These are phyloP conservation scores for Solanum ossicruentum DNA, from an alignment of 257 asterid species.

Conservation along the genomic window DNA sequence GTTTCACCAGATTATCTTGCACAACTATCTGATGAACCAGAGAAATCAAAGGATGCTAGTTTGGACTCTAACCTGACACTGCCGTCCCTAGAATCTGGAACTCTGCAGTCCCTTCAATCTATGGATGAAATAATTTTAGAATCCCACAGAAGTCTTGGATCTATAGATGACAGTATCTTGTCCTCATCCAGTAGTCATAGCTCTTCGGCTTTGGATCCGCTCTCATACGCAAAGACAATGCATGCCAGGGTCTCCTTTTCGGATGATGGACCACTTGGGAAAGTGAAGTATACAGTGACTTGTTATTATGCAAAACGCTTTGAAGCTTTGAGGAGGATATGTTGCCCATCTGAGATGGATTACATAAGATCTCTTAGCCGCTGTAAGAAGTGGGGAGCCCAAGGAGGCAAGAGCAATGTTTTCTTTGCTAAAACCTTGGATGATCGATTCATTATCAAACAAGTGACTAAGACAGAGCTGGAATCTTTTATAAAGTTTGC, in stretches of 20 bases:
- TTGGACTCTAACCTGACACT: conserved; percentile 20
- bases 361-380: conserved; percentile 77
- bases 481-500: conserved; percentile 93
- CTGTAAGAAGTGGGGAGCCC: conserved; percentile 99
- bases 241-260: conserved; percentile 58
- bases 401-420: conserved; percentile 97
- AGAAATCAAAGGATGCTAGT: conserved; percentile 36
- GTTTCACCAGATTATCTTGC: conserved; percentile 42
- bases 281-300: conserved; percentile 61
- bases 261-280: conserved; percentile 58
- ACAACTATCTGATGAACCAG: conserved; percentile 56
- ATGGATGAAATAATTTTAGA: conserved; percentile 52
- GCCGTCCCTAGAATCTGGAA: conserved; percentile 40
- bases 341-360: conserved; percentile 85
- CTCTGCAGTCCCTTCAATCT: conserved; percentile 39
- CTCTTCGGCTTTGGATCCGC: conserved; percentile 49
- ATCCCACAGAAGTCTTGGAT: conserved; percentile 47
- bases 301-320: conserved; percentile 80
- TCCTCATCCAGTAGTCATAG: conserved; percentile 39
- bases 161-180: conserved; percentile 52
- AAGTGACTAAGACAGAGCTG: conserved; percentile 95
- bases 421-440: conserved; percentile 93
- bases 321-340: conserved; percentile 76
- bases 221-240: conserved; percentile 47
- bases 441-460: conserved; percentile 87